A percentile compares a stretch with the other conserved stretches of the same genome.
phyloP scores from a whole-genome alignment of 345 rosid species.

The Eucalyptus grandis region DNA sequence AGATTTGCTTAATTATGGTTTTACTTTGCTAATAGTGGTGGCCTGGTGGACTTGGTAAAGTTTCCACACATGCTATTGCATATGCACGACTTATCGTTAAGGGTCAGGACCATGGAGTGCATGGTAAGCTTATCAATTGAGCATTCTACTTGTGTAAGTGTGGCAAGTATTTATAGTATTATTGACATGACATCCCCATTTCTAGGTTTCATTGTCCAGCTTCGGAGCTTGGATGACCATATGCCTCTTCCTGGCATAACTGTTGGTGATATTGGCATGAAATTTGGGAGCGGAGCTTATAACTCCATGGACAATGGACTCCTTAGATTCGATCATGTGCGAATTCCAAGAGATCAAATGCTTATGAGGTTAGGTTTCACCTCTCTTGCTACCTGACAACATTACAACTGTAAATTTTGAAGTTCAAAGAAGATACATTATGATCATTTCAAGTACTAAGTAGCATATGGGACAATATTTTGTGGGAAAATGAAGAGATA shows the following conservation, averaged over 20 bases:
- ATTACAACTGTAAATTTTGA: neutral
- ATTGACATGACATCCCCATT: constrained; percentile 6
- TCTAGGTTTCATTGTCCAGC: constrained; percentile 93
- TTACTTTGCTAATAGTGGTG: constrained; percentile 56
- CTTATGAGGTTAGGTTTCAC: constrained; percentile 60
- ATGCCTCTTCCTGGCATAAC: constrained; percentile 91
- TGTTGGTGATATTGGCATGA: constrained; percentile 89
- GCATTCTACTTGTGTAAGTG: neutral
- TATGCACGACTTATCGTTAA: constrained; percentile 81
- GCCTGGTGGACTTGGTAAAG: constrained; percentile 99
- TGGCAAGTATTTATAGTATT: neutral
- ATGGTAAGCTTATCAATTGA: constrained; percentile 38
- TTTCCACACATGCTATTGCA: constrained; percentile 83
- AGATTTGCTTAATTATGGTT: neutral
- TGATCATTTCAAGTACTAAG: neutral
- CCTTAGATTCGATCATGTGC: constrained; percentile 81
- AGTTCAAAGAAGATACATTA: neutral
- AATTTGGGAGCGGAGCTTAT: constrained; percentile 90
- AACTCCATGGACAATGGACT: constrained; percentile 96
- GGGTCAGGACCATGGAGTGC: constrained; percentile 77
- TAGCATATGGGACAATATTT: neutral
- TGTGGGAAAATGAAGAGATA: neutral
- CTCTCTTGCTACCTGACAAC: neutral
- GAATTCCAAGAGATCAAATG: constrained; percentile 94
- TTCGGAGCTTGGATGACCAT: constrained; percentile 91